Evolutionary conservation across 2,329 filamentous ascomycete genomes (phyloP).

Genomic region (Talaromyces piceae): DNA sequence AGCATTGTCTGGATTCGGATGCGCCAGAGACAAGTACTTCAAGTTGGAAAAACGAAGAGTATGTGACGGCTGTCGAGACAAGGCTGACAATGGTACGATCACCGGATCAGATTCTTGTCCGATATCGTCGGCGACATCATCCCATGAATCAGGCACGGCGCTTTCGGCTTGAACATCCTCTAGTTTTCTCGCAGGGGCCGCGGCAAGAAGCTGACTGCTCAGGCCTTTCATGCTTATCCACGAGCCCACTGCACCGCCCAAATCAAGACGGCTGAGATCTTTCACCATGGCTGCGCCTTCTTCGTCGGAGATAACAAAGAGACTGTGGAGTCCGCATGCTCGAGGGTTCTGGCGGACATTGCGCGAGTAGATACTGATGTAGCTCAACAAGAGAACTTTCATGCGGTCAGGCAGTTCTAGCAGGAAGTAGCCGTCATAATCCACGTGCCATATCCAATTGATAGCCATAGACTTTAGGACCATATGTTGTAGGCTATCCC

Average conservation of each 20-base stretch:
- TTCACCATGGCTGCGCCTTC: conserved; percentile 22
- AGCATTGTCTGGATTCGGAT: conserved; percentile 36
- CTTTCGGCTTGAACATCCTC: conserved; percentile 8
- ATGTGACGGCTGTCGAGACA: conserved; percentile 18
- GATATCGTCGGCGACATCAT: conserved; percentile 21
- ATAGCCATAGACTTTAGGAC: conserved; percentile 47
- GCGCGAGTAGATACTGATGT: conserved; percentile 46
- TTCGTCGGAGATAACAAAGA: conserved; percentile 37
- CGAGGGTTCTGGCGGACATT: conserved; percentile 31
- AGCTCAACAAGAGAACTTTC: conserved; percentile 49
- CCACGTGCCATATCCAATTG: conserved; percentile 50
- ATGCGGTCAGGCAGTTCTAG: conserved; percentile 44
- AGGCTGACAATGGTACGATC: conserved; percentile 1
- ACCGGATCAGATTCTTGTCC: conserved; percentile 9
- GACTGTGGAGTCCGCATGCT: conserved; percentile 40
- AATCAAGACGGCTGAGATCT: conserved; percentile 46
- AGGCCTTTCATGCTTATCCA: conserved; percentile 45
- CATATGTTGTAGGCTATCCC: conserved; percentile 43
- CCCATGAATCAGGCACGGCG: conserved; percentile 34
- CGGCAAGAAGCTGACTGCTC: conserved; percentile 33
- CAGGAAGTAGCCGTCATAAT: conserved; percentile 51
- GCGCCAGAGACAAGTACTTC: conserved; percentile 51
- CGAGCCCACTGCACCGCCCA: conserved; percentile 44
- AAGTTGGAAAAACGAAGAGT: conserved; percentile 44
- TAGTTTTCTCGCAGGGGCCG: conserved; percentile 9